Evolutionary conservation across 768 basidiomycete species (phyloP).

Genomic region (Ramaria sp.): DNA sequence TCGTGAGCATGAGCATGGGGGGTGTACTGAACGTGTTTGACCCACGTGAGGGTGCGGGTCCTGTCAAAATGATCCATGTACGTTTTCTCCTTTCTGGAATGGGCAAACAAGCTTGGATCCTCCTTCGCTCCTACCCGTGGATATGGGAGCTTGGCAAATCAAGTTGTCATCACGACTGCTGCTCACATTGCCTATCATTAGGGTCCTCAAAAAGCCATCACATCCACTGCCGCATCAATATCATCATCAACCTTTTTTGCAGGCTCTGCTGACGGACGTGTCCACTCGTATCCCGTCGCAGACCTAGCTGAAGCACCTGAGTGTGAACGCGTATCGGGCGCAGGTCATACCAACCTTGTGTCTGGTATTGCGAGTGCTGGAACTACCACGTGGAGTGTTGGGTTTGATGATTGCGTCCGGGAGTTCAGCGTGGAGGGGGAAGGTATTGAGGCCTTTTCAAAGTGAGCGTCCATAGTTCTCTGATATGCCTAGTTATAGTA

Average conservation of each 20-base stretch:
- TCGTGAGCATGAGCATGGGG: slow-evolving; percentile 76
- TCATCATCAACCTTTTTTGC: slow-evolving; percentile 53
- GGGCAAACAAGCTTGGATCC: neutral
- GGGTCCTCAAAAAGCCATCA: slow-evolving; percentile 79
- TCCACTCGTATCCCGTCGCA: slow-evolving; percentile 45
- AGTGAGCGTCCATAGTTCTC: neutral
- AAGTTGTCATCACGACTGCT: too few relatives aligned
- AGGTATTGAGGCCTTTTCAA: slow-evolving; percentile 37
- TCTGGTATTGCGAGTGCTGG: slow-evolving; percentile 43
- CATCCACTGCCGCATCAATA: slow-evolving; percentile 35
- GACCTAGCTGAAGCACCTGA: slow-evolving; percentile 24
- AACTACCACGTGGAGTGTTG: slow-evolving; percentile 56
- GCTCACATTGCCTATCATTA: slow-evolving; percentile 19
- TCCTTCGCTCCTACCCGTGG: neutral
- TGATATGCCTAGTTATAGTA: neutral
- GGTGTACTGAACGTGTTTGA: slow-evolving; percentile 82
- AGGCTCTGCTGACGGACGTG: slow-evolving; percentile 72
- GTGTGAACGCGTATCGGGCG: slow-evolving; percentile 44
- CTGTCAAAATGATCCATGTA: slow-evolving; percentile 52
- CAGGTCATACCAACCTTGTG: slow-evolving; percentile 62
- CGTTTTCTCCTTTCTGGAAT: slow-evolving; percentile 12
- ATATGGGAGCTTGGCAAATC: too few relatives aligned
- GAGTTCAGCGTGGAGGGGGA: slow-evolving; percentile 38
- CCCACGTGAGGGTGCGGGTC: slow-evolving; percentile 50
- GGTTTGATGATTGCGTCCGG: slow-evolving; percentile 71